Evolutionary conservation across 805 yeast species (phyloP).

Genomic region (Schizosaccharomyces cryophilus): DNA sequence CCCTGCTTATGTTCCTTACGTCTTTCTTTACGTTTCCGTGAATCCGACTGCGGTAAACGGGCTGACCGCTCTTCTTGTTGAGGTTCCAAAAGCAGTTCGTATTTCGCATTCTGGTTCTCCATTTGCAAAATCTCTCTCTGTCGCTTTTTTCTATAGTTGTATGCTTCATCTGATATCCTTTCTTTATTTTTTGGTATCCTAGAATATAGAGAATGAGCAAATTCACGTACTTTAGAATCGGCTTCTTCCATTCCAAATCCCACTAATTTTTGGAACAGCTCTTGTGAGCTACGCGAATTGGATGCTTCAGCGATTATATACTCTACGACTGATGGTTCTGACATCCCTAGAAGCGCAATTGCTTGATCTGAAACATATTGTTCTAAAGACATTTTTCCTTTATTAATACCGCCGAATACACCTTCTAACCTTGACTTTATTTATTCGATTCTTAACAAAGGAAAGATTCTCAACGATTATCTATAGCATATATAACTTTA

Average conservation of each 20-base stretch:
- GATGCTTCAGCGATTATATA: slow-evolving; percentile 1
- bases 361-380: background rate
- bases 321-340: slow-evolving; percentile 1
- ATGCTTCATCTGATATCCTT: background rate
- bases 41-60: background rate
- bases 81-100: background rate
- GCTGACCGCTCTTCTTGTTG: background rate
- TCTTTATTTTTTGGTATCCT: background rate
- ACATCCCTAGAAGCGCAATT: slow-evolving; percentile 1
- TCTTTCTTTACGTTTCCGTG: background rate
- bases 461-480: too few species aligned
- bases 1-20: background rate
- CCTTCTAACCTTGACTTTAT: too few species aligned
- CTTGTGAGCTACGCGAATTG: background rate
- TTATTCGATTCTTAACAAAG: too few species aligned
- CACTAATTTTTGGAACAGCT: background rate
- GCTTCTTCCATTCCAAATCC: background rate
- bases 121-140: background rate
- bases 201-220: background rate
- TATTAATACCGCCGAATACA: too few species aligned
- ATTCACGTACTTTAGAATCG: background rate
- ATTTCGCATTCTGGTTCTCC: background rate
- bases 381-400: slow-evolving; percentile 1
- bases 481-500: too few species aligned
- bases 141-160: background rate